Evolutionary conservation across 2,329 filamentous ascomycete genomes (phyloP), one percentile per base, ranked within the genome.

Genomic region (Bertia moriformis): DNA sequence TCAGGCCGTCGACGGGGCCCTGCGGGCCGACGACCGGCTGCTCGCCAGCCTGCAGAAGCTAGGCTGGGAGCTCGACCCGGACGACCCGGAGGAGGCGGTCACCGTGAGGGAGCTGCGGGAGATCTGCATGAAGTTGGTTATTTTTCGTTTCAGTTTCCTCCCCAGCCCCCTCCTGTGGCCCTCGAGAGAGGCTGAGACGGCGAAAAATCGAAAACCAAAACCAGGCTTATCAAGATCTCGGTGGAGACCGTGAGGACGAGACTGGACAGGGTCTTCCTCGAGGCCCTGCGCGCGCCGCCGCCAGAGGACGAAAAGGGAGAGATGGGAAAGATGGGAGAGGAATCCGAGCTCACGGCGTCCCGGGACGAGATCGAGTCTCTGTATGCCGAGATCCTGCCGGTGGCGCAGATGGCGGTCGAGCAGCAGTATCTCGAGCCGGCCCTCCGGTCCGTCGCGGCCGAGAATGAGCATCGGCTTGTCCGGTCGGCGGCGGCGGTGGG

Each of bases 341-440:
- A 45, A 1, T 60, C 58, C 4, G 68, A 73, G 38, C 62, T 68
- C 7, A 59, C 57, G 13, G 62, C 66, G 3, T 51, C 81, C 2
- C 69, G 78, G 47, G 68, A 71, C 20, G 80, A 84, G 49, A 61
- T 85, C 1, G 76, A 83, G 45, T 81, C 77, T 3, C 60, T 85
- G 3, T 78, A 81, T 46, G 62, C 75, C 0, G 81, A 85, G 50
- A 76, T 85, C 30, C 59, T 79, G 0, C 73, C 78, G 0, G 74
- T 85, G 2, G 71, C 78, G 4, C 73, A 81, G 44, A 84, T 85
- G 73, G 73, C 78, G 0, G 66, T 78, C 1, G 76, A 83, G 45
- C 71, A 80, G 47, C 74, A 82, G 49, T 69, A 78, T 46, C 62
- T 80, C 4, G 68, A 73, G 42, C 78, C 79, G 0, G 72, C 78